Conservation (phyloP, 2,329 filamentous ascomycete species). For the Calonectria leucothoes region DNA sequence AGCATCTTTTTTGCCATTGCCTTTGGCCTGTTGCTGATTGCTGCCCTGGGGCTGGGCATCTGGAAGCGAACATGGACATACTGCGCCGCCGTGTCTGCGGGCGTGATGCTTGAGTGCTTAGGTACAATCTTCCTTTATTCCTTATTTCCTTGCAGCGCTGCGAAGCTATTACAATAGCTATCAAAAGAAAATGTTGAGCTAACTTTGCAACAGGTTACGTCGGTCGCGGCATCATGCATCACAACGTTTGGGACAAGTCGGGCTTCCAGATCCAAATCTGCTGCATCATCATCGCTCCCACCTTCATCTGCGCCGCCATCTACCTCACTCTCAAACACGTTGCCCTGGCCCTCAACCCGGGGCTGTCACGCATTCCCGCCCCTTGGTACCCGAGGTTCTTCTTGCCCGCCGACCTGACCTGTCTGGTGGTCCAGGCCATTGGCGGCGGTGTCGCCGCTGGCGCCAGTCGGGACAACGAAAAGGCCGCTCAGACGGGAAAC, state of each 20-base stretch:
- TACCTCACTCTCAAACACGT: slow-evolving; percentile 74
- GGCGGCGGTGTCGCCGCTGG: slow-evolving; percentile 67
- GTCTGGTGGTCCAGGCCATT: slow-evolving; percentile 68
- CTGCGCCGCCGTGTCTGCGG: slow-evolving; percentile 59
- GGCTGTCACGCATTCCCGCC: slow-evolving; percentile 63
- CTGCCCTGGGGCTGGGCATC: slow-evolving; percentile 56
- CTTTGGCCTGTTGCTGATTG: slow-evolving; percentile 59
- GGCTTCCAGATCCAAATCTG: slow-evolving; percentile 71
- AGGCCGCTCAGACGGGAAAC: slow-evolving; percentile 59
- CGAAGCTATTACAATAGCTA: neutral
- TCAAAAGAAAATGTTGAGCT: neutral
- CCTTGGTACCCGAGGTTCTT: slow-evolving; percentile 67
- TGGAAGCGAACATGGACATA: slow-evolving; percentile 68
- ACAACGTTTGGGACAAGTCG: slow-evolving; percentile 65
- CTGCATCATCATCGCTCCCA: slow-evolving; percentile 69
- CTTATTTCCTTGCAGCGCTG: neutral
- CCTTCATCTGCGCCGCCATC: slow-evolving; percentile 71
- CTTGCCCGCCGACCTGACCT: slow-evolving; percentile 69
- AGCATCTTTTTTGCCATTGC: slow-evolving; percentile 65
- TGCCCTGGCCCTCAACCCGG: slow-evolving; percentile 59
- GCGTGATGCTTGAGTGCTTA: slow-evolving; percentile 62
- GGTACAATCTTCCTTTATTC: slow-evolving; percentile 49
- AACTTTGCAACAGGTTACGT: slow-evolving; percentile 59
- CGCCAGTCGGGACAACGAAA: slow-evolving; percentile 52
- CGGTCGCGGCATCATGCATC: slow-evolving; percentile 61